These are phyloP conservation scores for Heliosperma pusillum DNA, from an alignment of 148 eudicot genomes.

Conservation along the genomic window DNA sequence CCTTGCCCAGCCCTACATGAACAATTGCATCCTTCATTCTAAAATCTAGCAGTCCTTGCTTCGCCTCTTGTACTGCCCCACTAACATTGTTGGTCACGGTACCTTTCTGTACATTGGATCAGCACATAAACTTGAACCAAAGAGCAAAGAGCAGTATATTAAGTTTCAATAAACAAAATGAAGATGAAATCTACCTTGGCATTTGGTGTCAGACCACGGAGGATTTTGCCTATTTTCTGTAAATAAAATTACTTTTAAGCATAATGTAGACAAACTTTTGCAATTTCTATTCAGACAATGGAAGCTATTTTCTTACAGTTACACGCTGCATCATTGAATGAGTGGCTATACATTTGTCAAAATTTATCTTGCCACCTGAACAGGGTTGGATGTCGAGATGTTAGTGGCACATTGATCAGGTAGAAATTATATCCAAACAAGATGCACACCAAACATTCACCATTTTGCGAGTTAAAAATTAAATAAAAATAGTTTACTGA, in stretches of 20 bases:
- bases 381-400: constrained; percentile 7
- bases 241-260: background rate
- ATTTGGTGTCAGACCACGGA: constrained; percentile 73
- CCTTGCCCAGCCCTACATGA: constrained; percentile 95
- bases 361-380: constrained; percentile 61
- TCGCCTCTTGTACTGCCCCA: constrained; percentile 74
- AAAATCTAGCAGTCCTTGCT: constrained; percentile 59
- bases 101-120: constrained; percentile 55
- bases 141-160: background rate
- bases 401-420: background rate
- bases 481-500: background rate
- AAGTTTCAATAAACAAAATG: background rate
- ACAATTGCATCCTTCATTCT: constrained; percentile 87
- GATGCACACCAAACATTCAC: background rate
- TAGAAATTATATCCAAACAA: constrained; percentile 13
- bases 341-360: constrained; percentile 90
- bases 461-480: background rate
- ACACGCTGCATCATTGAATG: constrained; percentile 74
- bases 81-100: constrained; percentile 74
- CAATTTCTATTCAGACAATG: background rate
- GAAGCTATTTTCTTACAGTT: constrained; percentile 47
- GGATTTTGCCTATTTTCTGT: constrained; percentile 67
- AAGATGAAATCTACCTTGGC: constrained; percentile 46
- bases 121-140: constrained; percentile 1
- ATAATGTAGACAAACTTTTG: background rate